Percentiles rank a stretch among this genome's conserved stretches.
phyloP scores from a whole-genome alignment of 345 rosid species.

The Euphorbia lathyris region DNA sequence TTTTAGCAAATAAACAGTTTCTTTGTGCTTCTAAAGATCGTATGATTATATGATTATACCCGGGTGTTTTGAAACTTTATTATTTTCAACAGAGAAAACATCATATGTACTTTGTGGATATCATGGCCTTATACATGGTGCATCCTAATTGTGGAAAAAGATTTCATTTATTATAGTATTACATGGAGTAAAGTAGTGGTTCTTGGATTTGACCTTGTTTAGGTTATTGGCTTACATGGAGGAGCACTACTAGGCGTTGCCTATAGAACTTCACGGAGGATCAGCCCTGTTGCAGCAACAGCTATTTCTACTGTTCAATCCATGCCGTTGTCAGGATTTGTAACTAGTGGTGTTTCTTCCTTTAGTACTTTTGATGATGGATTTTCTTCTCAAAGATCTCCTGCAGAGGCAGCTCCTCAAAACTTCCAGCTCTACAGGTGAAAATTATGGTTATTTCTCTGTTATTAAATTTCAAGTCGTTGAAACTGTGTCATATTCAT shows the following conservation, averaged over 20 bases:
- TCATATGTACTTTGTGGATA: not conserved
- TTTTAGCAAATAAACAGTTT: not conserved
- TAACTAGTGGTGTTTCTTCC: conserved; percentile 71
- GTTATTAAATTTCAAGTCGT: not conserved
- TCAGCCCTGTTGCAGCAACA: conserved; percentile 86
- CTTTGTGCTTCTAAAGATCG: not conserved
- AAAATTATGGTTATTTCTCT: conserved; percentile 11
- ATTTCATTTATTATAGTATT: not conserved
- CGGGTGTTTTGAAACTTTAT: not conserved
- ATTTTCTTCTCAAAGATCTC: conserved; percentile 59
- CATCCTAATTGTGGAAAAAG: not conserved
- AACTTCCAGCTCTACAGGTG: conserved; percentile 97
- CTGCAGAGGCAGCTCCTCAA: conserved; percentile 74
- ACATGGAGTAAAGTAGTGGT: conserved; percentile 8
- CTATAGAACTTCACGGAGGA: conserved; percentile 83
- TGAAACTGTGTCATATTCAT: not conserved
- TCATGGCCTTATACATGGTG: not conserved
- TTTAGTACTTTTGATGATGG: conserved; percentile 79
- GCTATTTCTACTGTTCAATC: conserved; percentile 94
- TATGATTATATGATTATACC: not conserved
- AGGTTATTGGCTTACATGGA: conserved; percentile 94
- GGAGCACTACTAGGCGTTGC: conserved; percentile 98
- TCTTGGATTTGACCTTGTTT: conserved; percentile 20
- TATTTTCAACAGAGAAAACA: not conserved
- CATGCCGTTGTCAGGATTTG: conserved; percentile 98